These are phyloP conservation scores for Cercospora zeae-maydis DNA, from an alignment of 2,329 filamentous ascomycete species.

Conservation along the genomic window DNA sequence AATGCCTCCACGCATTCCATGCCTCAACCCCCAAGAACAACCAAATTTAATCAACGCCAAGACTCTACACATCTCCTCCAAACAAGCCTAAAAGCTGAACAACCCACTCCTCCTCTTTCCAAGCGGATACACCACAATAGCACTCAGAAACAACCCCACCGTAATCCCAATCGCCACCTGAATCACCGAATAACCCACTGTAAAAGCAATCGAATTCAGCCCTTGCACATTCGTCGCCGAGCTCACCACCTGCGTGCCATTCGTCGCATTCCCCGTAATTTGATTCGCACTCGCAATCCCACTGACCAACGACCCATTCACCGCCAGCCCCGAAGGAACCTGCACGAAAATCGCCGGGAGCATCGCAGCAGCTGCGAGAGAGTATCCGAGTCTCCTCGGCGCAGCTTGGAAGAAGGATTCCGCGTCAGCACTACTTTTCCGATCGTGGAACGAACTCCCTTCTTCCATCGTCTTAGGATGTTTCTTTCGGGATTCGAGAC, in stretches of 20 bases:
- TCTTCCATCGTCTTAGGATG: conserved; percentile 32
- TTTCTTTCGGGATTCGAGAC: conserved; percentile 18
- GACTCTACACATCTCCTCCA: not conserved
- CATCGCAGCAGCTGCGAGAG: conserved; percentile 78
- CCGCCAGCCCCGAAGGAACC: conserved; percentile 58
- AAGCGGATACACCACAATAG: conserved; percentile 49
- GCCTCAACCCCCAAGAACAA: not conserved
- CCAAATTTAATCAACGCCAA: not conserved
- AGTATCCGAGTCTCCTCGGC: conserved; percentile 60
- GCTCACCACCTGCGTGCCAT: conserved; percentile 44
- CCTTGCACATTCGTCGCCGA: conserved; percentile 26
- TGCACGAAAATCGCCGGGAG: conserved; percentile 79
- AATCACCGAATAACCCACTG: conserved; percentile 48
- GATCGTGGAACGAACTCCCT: conserved; percentile 14
- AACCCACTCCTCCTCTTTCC: conserved; percentile 47
- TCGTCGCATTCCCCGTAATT: conserved; percentile 46
- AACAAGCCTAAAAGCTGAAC: conserved; percentile 38
- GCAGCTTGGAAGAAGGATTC: conserved; percentile 33
- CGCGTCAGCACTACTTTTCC: conserved; percentile 20
- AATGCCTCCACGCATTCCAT: not conserved
- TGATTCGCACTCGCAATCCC: conserved; percentile 57
- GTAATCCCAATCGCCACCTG: conserved; percentile 53
- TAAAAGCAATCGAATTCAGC: conserved; percentile 46
- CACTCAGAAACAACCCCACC: conserved; percentile 48
- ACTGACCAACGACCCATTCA: conserved; percentile 54